Percentiles rank a stretch among this genome's conserved stretches.
phyloP scores from a whole-genome alignment of 192 early-diverging fungal species.

The Gigaspora rosea region DNA sequence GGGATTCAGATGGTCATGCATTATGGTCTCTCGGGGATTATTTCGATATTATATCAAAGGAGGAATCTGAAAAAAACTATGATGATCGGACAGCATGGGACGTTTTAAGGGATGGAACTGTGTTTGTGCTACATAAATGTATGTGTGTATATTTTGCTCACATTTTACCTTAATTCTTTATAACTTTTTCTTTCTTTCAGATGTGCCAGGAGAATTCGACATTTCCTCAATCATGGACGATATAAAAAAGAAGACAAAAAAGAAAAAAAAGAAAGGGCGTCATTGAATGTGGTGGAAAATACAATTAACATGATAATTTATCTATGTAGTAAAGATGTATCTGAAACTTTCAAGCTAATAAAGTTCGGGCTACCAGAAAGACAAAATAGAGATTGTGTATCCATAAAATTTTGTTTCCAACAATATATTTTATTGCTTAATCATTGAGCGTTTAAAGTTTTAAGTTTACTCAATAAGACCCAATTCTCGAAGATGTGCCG shows the following conservation, averaged over 20 bases:
- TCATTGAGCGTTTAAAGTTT: neutral
- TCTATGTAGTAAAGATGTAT: slow-evolving; percentile 15
- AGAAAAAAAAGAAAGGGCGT: slow-evolving; percentile 27
- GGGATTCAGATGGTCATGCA: neutral
- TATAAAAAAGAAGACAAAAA: slow-evolving; percentile 22
- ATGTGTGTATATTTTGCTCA: slow-evolving; percentile 31
- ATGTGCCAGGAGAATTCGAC: slow-evolving; percentile 23
- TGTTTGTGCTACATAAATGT: slow-evolving; percentile 28
- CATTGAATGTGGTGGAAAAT: slow-evolving; percentile 8
- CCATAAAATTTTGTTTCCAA: slow-evolving; percentile 1
- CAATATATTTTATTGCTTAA: neutral
- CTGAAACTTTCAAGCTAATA: slow-evolving; percentile 17
- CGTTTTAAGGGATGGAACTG: slow-evolving; percentile 14
- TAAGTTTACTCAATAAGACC: neutral
- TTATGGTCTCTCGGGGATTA: slow-evolving; percentile 31
- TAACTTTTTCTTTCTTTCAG: slow-evolving; percentile 30
- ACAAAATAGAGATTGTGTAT: slow-evolving; percentile 15
- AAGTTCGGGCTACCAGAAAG: neutral
- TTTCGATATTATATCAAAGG: slow-evolving; percentile 24
- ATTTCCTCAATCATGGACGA: slow-evolving; percentile 28
- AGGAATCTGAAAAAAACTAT: slow-evolving; percentile 30
- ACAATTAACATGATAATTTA: slow-evolving; percentile 9
- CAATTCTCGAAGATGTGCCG: too few relatives aligned
- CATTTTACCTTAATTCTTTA: slow-evolving; percentile 32
- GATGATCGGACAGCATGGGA: slow-evolving; percentile 20